phyloP scores from a whole-genome alignment of 2,329 filamentous ascomycete genomes.

The Fusarium chaquense region DNA sequence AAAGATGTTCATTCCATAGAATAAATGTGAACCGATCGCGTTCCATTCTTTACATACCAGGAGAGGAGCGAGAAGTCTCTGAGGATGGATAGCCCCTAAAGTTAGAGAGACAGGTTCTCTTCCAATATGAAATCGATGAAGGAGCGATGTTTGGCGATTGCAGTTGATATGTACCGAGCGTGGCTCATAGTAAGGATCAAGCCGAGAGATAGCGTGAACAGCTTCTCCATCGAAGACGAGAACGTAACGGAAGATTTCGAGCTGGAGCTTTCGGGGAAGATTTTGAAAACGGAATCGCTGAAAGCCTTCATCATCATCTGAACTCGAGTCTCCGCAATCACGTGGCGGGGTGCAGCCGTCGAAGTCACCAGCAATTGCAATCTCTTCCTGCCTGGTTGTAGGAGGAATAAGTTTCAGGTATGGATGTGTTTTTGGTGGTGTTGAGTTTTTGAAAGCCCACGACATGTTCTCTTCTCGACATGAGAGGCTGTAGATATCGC shows the following conservation, averaged over 20 bases:
- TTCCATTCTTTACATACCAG: slow-evolving; percentile 57
- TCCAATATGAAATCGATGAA: slow-evolving; percentile 57
- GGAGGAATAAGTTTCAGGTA: slow-evolving; percentile 20
- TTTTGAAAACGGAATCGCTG: slow-evolving; percentile 47
- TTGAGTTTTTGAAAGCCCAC: neutral
- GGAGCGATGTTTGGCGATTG: slow-evolving; percentile 39
- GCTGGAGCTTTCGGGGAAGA: slow-evolving; percentile 49
- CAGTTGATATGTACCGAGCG: slow-evolving; percentile 22
- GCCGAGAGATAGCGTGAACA: slow-evolving; percentile 60
- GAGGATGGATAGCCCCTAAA: slow-evolving; percentile 49
- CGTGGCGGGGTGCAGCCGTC: neutral
- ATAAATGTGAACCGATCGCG: slow-evolving; percentile 57
- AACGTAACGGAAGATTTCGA: slow-evolving; percentile 53
- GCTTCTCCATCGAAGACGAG: slow-evolving; percentile 52
- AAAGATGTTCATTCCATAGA: slow-evolving; percentile 64
- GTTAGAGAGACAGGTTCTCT: slow-evolving; percentile 49
- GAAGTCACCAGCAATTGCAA: neutral
- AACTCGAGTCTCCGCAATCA: too few species aligned
- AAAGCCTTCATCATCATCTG: slow-evolving; percentile 24
- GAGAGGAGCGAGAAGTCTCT: slow-evolving; percentile 54
- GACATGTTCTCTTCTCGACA: slow-evolving; percentile 44
- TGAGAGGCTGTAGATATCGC: slow-evolving; percentile 20
- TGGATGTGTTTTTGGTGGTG: slow-evolving; percentile 23
- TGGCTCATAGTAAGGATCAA: slow-evolving; percentile 53
- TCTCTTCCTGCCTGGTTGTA: neutral